Base-by-base conservation (phyloP, 768 basidiomycete species). In the Xerocomellus chrysenteron region DNA sequence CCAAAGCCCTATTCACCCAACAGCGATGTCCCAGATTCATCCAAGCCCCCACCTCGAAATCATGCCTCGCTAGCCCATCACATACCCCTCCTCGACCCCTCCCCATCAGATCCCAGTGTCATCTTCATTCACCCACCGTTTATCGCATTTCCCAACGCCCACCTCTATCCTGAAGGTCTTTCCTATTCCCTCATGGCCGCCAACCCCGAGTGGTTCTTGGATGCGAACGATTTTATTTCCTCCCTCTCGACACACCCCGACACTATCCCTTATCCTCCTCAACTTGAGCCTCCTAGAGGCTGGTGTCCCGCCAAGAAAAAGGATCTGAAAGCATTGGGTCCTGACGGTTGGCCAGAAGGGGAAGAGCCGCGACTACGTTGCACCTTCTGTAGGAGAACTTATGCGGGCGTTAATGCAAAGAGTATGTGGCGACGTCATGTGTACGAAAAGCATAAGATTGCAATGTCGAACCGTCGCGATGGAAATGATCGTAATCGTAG, bases 401-500 rank as follows among this genome's bases (percentile, higher is more conserved):
- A 93, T 63, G 87, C 90, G 4, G 90, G 90, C 12, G 88, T 90
- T 33, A 93, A 93, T 67, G 91, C 90, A 7, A 92, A 92, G 73
- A 92, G 90, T 66, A 93, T 93, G 90, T 93, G 90, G 90, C 76
- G 90, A 56, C 79, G 90, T 46, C 90, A 93, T 69, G 90, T 93
- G 32, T 91, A 87, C 59, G 91, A 93, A 73, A 92, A 92, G 67
- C 90, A 93, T 70, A 92, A 90, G 72, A 89, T 93, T 65, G 88
- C 90, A 39, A 92, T 93, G 91, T 80, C 89, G 37, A 93, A 93
- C 64, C 80, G 91, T 33, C 84, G 91, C 51, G 91, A 90, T 60
- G 84, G 79, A 48, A 76, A 76, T 47, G 87, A 89, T 47, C 79
- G 82, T 47, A 80, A 79, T 56, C 81, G 88, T 35, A 70, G 64